Conservation (phyloP, 495 filamentous ascomycete species). For the Aspergillus egyptiacus region DNA sequence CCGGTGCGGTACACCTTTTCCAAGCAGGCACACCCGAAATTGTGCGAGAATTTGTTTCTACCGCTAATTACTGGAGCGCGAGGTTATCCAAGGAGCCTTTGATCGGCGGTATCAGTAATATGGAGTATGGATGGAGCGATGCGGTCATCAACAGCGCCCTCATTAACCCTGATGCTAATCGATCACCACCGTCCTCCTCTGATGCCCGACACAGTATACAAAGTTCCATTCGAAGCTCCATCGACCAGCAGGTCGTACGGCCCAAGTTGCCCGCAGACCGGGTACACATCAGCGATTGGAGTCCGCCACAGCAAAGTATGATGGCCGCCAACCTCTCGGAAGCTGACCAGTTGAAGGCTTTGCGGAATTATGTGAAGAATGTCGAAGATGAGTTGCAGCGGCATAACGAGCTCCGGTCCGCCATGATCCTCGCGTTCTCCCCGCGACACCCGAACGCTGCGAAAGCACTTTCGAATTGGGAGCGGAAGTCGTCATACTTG, state of each 20-base stretch:
- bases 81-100: slow-evolving; percentile 88
- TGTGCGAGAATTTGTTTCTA: slow-evolving; percentile 85
- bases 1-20: slow-evolving; percentile 92
- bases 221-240: slow-evolving; percentile 63
- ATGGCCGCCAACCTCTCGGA: slow-evolving; percentile 72
- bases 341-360: slow-evolving; percentile 68
- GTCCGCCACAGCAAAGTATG: slow-evolving; percentile 87
- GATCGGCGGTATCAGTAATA: slow-evolving; percentile 87
- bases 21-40: slow-evolving; percentile 96
- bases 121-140: slow-evolving; percentile 97
- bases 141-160: slow-evolving; percentile 73
- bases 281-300: slow-evolving; percentile 83
- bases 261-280: slow-evolving; percentile 78
- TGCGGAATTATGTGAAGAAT: slow-evolving; percentile 73
- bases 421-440: slow-evolving; percentile 86
- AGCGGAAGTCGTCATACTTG: slow-evolving; percentile 86
- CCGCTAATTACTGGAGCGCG: slow-evolving; percentile 97
- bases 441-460: slow-evolving; percentile 73
- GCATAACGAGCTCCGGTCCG: slow-evolving; percentile 78
- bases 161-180: slow-evolving; percentile 45
- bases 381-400: slow-evolving; percentile 79
- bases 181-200: slow-evolving; percentile 37
- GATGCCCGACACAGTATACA: slow-evolving; percentile 58
- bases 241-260: slow-evolving; percentile 59
- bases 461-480: slow-evolving; percentile 93